Conservation (phyloP, 305 asterid genomes). For the Solanum aculeatissimum region DNA sequence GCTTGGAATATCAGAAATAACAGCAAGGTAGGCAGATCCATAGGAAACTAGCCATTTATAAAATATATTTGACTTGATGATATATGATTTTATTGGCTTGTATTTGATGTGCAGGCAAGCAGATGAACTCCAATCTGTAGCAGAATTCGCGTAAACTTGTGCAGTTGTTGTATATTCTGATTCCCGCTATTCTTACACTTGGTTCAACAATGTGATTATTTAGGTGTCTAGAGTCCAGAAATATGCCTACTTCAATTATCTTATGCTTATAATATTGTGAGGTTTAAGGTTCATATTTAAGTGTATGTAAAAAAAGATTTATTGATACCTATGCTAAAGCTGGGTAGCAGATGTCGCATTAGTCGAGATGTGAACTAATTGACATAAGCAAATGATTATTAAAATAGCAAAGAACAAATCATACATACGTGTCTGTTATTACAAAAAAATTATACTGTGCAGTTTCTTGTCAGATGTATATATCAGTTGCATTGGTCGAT, state of each 20-base stretch:
- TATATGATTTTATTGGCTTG: neutral
- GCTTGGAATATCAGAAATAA: conserved; percentile 56
- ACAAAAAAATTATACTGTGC: too few species aligned
- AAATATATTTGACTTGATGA: neutral
- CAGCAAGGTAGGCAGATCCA: conserved; percentile 45
- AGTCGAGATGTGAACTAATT: too few species aligned
- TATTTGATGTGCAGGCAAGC: neutral
- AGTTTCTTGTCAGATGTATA: too few species aligned
- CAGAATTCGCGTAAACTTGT: neutral
- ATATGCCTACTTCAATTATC: neutral
- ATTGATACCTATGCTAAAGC: too few species aligned
- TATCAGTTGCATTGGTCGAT: too few species aligned
- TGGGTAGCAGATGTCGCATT: too few species aligned
- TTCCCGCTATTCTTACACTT: neutral
- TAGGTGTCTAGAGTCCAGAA: neutral
- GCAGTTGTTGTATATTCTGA: neutral
- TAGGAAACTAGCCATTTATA: neutral
- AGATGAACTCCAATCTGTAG: neutral
- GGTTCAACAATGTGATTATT: neutral
- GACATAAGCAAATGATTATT: too few species aligned
- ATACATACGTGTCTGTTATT: too few species aligned
- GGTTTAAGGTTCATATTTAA: too few species aligned
- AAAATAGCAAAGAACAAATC: too few species aligned
- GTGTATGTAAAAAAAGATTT: too few species aligned
- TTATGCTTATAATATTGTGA: neutral